Conservation (phyloP, 352 stramenopile species). For the Phytophthora lateralis region DNA sequence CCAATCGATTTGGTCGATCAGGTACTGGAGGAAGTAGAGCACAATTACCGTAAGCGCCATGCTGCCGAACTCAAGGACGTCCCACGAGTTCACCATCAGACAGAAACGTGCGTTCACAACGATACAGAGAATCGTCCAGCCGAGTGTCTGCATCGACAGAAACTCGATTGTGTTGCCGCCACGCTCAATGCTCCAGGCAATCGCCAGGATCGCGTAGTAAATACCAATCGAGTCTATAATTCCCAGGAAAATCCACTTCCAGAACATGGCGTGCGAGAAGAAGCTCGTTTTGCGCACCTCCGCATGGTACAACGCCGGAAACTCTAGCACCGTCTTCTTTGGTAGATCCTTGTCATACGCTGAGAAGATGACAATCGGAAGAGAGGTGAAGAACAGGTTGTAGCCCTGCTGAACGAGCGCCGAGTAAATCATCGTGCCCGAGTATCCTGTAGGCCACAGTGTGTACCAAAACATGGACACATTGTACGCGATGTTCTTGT, state of each 20-base stretch:
- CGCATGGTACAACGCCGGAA: conserved; percentile 72
- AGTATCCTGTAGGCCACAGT: conserved; percentile 90
- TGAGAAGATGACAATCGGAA: conserved; percentile 92
- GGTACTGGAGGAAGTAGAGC: conserved; percentile 72
- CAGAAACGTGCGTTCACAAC: conserved; percentile 81
- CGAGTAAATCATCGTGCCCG: conserved; percentile 88
- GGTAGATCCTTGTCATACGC: conserved; percentile 84
- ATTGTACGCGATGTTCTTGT: conserved; percentile 93
- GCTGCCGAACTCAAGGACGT: conserved; percentile 58
- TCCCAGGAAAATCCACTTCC: conserved; percentile 82
- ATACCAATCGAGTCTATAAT: conserved; percentile 83
- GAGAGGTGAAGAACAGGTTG: conserved; percentile 95
- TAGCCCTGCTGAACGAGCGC: conserved; percentile 91
- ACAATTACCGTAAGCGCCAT: conserved; percentile 60
- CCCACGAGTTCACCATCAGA: conserved; percentile 85
- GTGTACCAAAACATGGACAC: conserved; percentile 92
- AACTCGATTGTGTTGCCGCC: conserved; percentile 60
- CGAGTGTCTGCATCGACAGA: conserved; percentile 65
- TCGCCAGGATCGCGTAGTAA: conserved; percentile 61
- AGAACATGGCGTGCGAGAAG: conserved; percentile 86
- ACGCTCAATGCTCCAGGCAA: conserved; percentile 65
- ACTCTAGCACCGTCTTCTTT: conserved; percentile 64
- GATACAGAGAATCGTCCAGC: conserved; percentile 80
- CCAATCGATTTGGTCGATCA: conserved; percentile 72
- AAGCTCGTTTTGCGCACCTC: conserved; percentile 57